These are phyloP conservation scores for Aspergillus sclerotiicarbonarius DNA, from an alignment of 495 filamentous ascomycete species.

Conservation along the genomic window DNA sequence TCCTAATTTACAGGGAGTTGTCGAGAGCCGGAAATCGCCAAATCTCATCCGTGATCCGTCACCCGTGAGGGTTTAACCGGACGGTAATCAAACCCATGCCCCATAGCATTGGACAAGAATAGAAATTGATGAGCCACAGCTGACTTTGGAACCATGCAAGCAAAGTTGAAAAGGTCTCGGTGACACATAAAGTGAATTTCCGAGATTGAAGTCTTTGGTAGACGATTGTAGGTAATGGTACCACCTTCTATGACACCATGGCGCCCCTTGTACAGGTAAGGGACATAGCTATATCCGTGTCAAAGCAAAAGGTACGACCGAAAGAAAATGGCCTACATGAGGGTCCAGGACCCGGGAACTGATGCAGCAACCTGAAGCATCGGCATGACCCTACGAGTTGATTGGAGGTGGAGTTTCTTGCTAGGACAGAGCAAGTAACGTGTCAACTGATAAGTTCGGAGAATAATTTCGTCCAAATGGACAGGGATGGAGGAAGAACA, in stretches of 20 bases:
- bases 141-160: neutral
- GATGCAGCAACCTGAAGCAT: neutral
- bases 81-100: conserved; percentile 5
- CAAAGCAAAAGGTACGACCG: neutral
- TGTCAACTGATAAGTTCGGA: neutral
- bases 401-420: neutral
- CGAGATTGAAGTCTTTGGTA: neutral
- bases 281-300: neutral
- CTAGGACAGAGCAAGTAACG: conserved; percentile 11
- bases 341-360: neutral
- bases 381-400: neutral
- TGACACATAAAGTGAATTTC: conserved; percentile 1
- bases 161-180: neutral
- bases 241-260: no score
- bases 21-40: conserved; percentile 15
- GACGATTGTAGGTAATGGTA: neutral
- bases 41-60: conserved; percentile 7
- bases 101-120: conserved; percentile 1
- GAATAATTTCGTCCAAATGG: no score
- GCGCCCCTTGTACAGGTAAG: no score
- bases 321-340: neutral
- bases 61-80: conserved; percentile 3
- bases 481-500: no score
- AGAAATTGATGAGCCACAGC: conserved; percentile 7
- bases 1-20: conserved; percentile 25